Evolutionary conservation across 2,329 filamentous ascomycete species (phyloP), one percentile per base, ranked within the genome.

Genomic region (Trichoderma hamatum): DNA sequence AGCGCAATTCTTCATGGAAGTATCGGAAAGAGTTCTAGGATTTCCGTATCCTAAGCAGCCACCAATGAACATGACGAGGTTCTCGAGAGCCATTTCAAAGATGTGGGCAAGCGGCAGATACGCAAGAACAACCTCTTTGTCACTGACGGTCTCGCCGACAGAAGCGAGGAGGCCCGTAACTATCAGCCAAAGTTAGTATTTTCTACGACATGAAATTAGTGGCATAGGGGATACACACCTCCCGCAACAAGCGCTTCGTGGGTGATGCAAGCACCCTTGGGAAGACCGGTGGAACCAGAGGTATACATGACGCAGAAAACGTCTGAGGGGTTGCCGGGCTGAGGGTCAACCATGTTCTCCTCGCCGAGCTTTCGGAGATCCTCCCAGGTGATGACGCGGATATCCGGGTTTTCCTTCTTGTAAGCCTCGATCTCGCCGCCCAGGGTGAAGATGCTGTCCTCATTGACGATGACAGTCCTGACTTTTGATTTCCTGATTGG

Each of bases 21-120:
- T 81, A 77, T 98, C 95, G 9, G 94, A 92, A 67, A 99, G 85
- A 0, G 96, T 98, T 75, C 93, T 90, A 21, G 94, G 91, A 78
- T 92, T 95, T 70, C 95, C 96, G 79, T 98, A 98, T 69, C 96
- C 96, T 83, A 99, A 90, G 36, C 92, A 94, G 74, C 91, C 94
- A 74, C 96, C 96, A 84, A 95, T 92, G 82, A 90, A 96, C 71
- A 99, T 81, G 69, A 92, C 93, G 9, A 95, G 84, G 79, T 97
- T 97, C 82, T 99, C 96, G 73, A 99, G 93, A 70, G 95, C 92
- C 80, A 97, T 96, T 80, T 99, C 96, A 75, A 99, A 89, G 75
- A 98, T 98, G 78, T 99, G 96, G 2, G 96, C 94, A 65, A 97
- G 89, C 1, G 96, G 96, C 16, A 99, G 88, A 80, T 98, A 99